Evolutionary conservation across 768 basidiomycete genomes (phyloP).

Genomic region (Suillus hirtellus): DNA sequence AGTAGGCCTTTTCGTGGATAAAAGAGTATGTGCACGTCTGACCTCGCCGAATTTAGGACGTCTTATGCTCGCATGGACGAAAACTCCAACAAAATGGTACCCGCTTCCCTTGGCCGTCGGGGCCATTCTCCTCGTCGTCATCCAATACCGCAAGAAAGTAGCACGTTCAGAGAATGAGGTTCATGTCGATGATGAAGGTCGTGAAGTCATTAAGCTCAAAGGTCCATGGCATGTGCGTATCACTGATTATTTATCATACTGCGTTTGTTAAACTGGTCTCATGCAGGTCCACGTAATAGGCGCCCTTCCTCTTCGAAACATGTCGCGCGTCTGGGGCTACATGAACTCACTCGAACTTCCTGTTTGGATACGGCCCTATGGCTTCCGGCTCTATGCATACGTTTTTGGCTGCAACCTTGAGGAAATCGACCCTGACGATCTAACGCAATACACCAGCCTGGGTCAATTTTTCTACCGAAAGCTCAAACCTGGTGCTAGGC

Average conservation of each 20-base stretch:
- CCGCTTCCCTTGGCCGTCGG: constrained; percentile 90
- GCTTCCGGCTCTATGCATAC: constrained; percentile 80
- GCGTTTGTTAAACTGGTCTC: constrained; percentile 9
- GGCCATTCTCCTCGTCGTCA: constrained; percentile 78
- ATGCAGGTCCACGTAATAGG: constrained; percentile 92
- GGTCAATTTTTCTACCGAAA: constrained; percentile 95
- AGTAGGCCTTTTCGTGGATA: constrained; percentile 28
- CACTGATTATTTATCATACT: background rate
- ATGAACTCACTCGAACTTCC: constrained; percentile 92
- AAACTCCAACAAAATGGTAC: constrained; percentile 94
- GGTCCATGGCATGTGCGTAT: constrained; percentile 89
- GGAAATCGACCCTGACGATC: constrained; percentile 80
- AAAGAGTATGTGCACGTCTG: background rate
- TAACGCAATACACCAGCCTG: constrained; percentile 79
- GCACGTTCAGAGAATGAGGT: constrained; percentile 58
- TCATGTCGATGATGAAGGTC: constrained; percentile 79
- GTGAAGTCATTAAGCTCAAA: constrained; percentile 76
- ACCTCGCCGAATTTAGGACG: constrained; percentile 43
- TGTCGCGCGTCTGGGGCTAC: constrained; percentile 98
- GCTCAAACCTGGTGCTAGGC: constrained; percentile 78
- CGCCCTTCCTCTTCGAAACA: constrained; percentile 88
- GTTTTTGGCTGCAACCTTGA: constrained; percentile 94
- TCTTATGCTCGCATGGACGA: constrained; percentile 75
- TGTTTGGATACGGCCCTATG: constrained; percentile 91
- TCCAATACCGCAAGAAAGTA: constrained; percentile 70